These are phyloP conservation scores for Carex pumila DNA, from an alignment of 176 grass and related monocot genomes.

Conservation along the genomic window DNA sequence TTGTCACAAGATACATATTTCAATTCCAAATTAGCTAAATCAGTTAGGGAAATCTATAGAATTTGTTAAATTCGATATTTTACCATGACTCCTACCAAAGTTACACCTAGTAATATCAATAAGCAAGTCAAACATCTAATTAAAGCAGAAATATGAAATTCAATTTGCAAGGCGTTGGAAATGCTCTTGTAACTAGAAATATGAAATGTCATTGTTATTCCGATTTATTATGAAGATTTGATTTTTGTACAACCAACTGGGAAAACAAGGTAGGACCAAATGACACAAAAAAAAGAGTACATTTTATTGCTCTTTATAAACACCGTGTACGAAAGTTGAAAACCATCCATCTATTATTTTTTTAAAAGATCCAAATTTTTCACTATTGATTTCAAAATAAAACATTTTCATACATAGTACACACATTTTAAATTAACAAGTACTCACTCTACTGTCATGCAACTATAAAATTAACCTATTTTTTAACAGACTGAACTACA, in stretches of 20 bases:
- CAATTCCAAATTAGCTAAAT: too few species aligned
- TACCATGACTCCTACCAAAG: too few species aligned
- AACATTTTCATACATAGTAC: conserved; percentile 3
- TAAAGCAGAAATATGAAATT: too few species aligned
- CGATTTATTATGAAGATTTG: background rate
- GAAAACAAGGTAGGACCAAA: background rate
- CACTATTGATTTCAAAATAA: background rate
- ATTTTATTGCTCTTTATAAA: background rate
- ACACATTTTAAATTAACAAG: background rate
- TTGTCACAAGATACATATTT: too few species aligned
- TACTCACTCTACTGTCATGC: background rate
- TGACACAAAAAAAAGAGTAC: too few species aligned
- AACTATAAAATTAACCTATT: conserved; percentile 2
- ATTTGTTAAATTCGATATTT: too few species aligned
- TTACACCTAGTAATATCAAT: too few species aligned
- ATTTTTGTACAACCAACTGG: conserved; percentile 1
- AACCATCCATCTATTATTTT: too few species aligned
- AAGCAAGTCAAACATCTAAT: too few species aligned
- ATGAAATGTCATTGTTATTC: background rate
- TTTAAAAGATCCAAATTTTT: background rate
- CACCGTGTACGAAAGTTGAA: too few species aligned
- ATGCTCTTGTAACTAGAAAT: background rate
- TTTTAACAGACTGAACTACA: background rate
- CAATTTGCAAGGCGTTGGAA: too few species aligned
- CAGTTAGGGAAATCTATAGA: too few species aligned